Conservation (phyloP, 129 eudicot species). For the Heracleum sosnowskyi region DNA sequence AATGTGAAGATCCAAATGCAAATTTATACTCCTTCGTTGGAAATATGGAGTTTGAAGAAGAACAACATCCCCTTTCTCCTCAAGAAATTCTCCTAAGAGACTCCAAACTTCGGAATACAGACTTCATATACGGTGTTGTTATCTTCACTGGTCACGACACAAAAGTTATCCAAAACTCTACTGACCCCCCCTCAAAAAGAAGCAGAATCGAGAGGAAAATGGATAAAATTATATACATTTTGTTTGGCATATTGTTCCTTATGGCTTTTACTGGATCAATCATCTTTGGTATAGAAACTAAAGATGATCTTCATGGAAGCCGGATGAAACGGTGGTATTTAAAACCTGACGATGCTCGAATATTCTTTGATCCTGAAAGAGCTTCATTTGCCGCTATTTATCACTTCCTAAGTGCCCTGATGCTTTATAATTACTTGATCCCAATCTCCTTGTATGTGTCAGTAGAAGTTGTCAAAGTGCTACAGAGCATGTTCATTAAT, state of each 20-base stretch:
- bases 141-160: constrained; percentile 93
- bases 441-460: constrained; percentile 91
- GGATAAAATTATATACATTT: constrained; percentile 70
- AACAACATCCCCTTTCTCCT: constrained; percentile 71
- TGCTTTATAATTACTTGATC: constrained; percentile 73
- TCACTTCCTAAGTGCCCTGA: constrained; percentile 64
- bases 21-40: constrained; percentile 79
- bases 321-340: constrained; percentile 75
- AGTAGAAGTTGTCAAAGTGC: constrained; percentile 79
- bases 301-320: constrained; percentile 43
- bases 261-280: constrained; percentile 63
- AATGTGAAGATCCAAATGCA: constrained; percentile 94
- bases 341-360: constrained; percentile 38
- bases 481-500: constrained; percentile 76
- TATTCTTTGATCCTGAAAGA: constrained; percentile 60
- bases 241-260: constrained; percentile 51
- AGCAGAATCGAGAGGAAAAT: constrained; percentile 74
- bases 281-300: constrained; percentile 57
- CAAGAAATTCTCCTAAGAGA: constrained; percentile 84
- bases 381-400: constrained; percentile 64
- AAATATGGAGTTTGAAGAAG: constrained; percentile 62
- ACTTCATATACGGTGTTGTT: constrained; percentile 70
- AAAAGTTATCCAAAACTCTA: constrained; percentile 85
- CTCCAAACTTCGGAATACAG: constrained; percentile 81
- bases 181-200: constrained; percentile 86